phyloP scores from a whole-genome alignment of 129 eudicot genomes.

The Smallanthus sonchifolius region DNA sequence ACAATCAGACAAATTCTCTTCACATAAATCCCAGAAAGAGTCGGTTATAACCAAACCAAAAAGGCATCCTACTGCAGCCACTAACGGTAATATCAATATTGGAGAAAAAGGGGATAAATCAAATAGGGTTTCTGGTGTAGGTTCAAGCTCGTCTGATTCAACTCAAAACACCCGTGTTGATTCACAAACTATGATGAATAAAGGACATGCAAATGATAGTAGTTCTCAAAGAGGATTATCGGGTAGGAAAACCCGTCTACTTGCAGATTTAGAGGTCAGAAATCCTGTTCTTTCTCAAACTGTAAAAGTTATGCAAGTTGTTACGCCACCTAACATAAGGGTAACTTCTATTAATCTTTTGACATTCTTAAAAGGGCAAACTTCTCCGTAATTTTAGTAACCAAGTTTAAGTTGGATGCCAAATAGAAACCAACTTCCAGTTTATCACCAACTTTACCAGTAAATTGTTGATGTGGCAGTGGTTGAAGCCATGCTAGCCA shows the following conservation, averaged over 20 bases:
- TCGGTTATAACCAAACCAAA: slow-evolving; percentile 22
- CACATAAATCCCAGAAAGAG: slow-evolving; percentile 7
- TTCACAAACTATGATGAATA: slow-evolving; percentile 28
- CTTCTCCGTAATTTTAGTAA: neutral
- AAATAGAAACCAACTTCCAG: neutral
- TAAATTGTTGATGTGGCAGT: neutral
- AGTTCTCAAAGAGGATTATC: slow-evolving; percentile 22
- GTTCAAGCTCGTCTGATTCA: slow-evolving; percentile 43
- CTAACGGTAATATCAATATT: slow-evolving; percentile 15
- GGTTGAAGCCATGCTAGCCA: neutral
- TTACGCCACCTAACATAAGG: slow-evolving; percentile 30
- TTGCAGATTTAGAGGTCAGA: slow-evolving; percentile 17
- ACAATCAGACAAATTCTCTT: slow-evolving; percentile 22
- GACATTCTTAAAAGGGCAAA: neutral
- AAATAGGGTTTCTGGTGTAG: slow-evolving; percentile 32
- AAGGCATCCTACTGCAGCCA: slow-evolving; percentile 15
- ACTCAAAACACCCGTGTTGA: slow-evolving; percentile 41
- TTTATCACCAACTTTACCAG: neutral
- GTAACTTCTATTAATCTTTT: slow-evolving; percentile 18
- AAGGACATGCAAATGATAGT: slow-evolving; percentile 26
- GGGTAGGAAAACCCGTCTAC: slow-evolving; percentile 7
- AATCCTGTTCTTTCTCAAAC: slow-evolving; percentile 21
- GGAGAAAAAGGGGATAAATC: slow-evolving; percentile 18
- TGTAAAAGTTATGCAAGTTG: slow-evolving; percentile 28
- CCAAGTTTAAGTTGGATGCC: neutral